These are phyloP conservation scores for Eucalyptus caleyi DNA, from an alignment of 345 rosid genomes.

Conservation along the genomic window DNA sequence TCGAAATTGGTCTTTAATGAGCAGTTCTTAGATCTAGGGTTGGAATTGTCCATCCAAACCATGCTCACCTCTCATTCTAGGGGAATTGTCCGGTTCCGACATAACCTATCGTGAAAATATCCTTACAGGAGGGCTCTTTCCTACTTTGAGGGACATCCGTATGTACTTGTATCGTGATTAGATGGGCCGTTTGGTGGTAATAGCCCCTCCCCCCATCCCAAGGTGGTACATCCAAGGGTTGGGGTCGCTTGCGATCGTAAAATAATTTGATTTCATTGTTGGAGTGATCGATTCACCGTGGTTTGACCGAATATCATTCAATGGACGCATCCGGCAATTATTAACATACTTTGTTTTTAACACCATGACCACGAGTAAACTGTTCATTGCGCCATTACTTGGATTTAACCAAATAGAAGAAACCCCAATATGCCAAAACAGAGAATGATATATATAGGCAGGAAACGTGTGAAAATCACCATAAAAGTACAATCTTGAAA, in stretches of 20 bases:
- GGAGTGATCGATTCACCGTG: too few relatives aligned
- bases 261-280: too few relatives aligned
- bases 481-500: neutral
- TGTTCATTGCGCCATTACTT: neutral
- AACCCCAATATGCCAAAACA: neutral
- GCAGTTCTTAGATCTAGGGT: too few relatives aligned
- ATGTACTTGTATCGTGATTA: too few relatives aligned
- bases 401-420: neutral
- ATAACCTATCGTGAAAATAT: neutral
- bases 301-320: too few relatives aligned
- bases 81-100: neutral
- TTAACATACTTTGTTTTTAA: neutral
- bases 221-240: neutral
- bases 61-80: too few relatives aligned
- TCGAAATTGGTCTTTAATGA: accelerated
- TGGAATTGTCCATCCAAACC: too few relatives aligned
- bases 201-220: neutral
- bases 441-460: neutral
- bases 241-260: neutral
- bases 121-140: neutral
- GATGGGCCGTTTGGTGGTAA: too few relatives aligned
- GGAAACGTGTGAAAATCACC: neutral
- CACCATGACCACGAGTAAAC: neutral
- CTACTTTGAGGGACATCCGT: neutral
- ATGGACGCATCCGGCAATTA: neutral